Evolutionary conservation across 2,329 filamentous ascomycete species (phyloP), one percentile per base, ranked within the genome.

Genomic region (Penicillium digitatum): DNA sequence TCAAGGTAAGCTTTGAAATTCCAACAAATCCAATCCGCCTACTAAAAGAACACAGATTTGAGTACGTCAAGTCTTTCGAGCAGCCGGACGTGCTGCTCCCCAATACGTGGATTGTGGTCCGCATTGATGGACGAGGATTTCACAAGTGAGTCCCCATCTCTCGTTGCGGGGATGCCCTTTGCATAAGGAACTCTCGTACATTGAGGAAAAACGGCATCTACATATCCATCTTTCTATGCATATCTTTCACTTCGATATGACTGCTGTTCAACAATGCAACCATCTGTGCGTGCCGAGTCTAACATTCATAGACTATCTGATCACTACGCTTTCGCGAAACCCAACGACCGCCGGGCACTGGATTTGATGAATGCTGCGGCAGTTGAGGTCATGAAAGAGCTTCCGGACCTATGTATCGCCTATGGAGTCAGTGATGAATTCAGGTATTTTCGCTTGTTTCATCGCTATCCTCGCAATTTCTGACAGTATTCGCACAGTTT

Each of bases 381-480:
- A n/a, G 83, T 85, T 56, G 87, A 87, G 6, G 90, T 96, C 44
- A 84, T 96, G 76, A 83, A 82, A 59, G 89, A 95, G 48, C 76
- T 97, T 24, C 86, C 90, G 4, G 93, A 97, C 66, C 85, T 96
- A 61, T 85, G 87, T 7, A 82, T 97, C 58, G 92, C 88, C 0
- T 99, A 97, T 66, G 94, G 94, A 1, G 86, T 96, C 62, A 96
- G 91, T 72, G 94, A 99, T 69, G 94, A 99, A 72, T 97, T 88
- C 72, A 94, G 63, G 73, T 68, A 34, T 54, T 37, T 52, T 9
- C 54, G 52, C 43, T 48, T 48, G 55, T 38, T 31, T 31, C 5
- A 58, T 32, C 11, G 22, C 5, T 20, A 18, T 54, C 5, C 32
- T 29, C 12, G 24, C 46, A 10, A 14, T 18, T 10, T 3, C 16